phyloP scores from a whole-genome alignment of 192 early-diverging fungal genomes.

The Mortierella hygrophila region DNA sequence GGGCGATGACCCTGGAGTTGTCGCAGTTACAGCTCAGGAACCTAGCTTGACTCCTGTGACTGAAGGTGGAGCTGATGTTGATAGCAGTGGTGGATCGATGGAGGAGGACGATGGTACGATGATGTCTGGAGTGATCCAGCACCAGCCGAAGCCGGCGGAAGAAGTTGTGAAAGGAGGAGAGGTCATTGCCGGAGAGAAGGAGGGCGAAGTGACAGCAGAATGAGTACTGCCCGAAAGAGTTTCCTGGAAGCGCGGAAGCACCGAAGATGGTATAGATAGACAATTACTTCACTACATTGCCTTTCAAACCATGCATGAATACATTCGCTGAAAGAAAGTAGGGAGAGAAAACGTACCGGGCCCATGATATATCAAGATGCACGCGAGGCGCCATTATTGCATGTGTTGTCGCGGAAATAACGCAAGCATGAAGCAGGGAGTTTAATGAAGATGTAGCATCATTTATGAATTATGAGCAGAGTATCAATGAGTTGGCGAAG shows the following conservation, averaged over 20 bases:
- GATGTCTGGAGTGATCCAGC: conserved; percentile 4
- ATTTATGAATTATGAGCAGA: too few species aligned
- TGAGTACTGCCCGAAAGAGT: background rate
- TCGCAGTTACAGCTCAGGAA: background rate
- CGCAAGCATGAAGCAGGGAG: too few species aligned
- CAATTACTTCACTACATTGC: background rate
- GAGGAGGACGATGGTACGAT: conserved; percentile 1
- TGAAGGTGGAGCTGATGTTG: background rate
- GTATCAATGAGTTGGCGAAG: too few species aligned
- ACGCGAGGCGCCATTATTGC: too few species aligned
- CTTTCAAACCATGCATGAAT: too few species aligned
- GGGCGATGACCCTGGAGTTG: background rate
- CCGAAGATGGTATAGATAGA: background rate
- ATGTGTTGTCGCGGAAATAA: too few species aligned
- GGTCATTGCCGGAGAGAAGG: background rate
- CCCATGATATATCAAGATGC: too few species aligned
- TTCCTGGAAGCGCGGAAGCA: background rate
- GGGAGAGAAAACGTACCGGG: too few species aligned
- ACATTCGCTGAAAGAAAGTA: too few species aligned
- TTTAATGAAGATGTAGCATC: too few species aligned
- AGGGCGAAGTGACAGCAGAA: background rate
- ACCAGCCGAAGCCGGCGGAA: background rate
- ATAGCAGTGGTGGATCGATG: background rate
- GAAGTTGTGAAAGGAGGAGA: background rate
- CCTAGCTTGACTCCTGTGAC: background rate